A percentile compares a stretch with the other conserved stretches of the same genome.
Evolutionary conservation across 345 rosid species (phyloP).

Genomic region (Gossypium mustelinum): DNA sequence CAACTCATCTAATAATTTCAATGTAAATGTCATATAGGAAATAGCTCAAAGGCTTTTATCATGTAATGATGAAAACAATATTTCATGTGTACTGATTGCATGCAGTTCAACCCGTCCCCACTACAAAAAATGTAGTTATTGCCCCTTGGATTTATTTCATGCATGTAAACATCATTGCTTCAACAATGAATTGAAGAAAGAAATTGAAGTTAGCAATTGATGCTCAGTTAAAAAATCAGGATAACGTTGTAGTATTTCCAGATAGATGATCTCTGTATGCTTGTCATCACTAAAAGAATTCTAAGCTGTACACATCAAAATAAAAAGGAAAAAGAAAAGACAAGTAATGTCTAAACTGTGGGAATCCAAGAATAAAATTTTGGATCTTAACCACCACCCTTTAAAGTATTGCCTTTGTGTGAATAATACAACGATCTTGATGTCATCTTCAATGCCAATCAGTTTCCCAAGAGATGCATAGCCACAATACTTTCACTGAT

Average conservation of each 20-base stretch:
- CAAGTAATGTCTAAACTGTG: slow-evolving; percentile 30
- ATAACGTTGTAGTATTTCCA: slow-evolving; percentile 21
- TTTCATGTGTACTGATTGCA: neutral
- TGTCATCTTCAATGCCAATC: slow-evolving; percentile 17
- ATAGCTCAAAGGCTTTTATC: neutral
- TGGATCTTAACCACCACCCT: slow-evolving; percentile 35
- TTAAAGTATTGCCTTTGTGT: slow-evolving; percentile 21
- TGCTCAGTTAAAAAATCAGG: slow-evolving; percentile 30
- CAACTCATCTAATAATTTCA: neutral
- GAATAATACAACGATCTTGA: slow-evolving; percentile 24
- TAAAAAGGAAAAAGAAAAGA: slow-evolving; percentile 30
- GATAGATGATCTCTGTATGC: slow-evolving; percentile 24
- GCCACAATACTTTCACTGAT: slow-evolving; percentile 28
- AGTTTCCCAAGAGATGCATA: slow-evolving; percentile 20
- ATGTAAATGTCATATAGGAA: neutral
- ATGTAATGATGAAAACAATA: neutral
- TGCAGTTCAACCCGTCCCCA: neutral
- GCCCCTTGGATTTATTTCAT: slow-evolving; percentile 7
- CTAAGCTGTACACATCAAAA: slow-evolving; percentile 53
- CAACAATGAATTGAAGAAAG: slow-evolving; percentile 22
- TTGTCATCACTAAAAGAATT: slow-evolving; percentile 47
- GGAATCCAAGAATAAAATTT: slow-evolving; percentile 23
- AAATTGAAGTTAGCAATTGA: slow-evolving; percentile 27
- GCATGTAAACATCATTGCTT: slow-evolving; percentile 20
- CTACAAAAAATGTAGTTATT: neutral